Base-by-base conservation (phyloP, 768 basidiomycete genomes). In the Suillus subalutaceus region DNA sequence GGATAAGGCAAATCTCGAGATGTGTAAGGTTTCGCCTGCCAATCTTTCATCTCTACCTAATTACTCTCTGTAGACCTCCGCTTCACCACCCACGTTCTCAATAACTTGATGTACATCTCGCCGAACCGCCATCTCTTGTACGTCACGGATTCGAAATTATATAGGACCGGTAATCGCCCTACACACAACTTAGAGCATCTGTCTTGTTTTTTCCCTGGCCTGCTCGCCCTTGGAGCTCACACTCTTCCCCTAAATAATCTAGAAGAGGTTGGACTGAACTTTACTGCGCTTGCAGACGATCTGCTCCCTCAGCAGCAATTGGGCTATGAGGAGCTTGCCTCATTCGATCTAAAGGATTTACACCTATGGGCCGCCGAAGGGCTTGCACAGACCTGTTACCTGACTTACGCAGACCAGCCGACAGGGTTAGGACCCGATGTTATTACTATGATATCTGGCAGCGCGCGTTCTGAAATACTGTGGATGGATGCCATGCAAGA, bases 321-420 rank as follows among this genome's bases (percentile, higher is more conserved):
- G 48, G 82, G 79, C 41, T 81, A 79, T 56, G 77, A 79, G 12
- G 77, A 72, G 2, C 78, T 89, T 12, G 72, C 78, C 16, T 74
- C 72, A 12, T 85, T 85, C 68, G 81, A 86, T 67, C 81, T 90
- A n/a, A 81, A 81, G 57, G 82, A 89, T n/a, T 72, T 90, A 37
- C 90, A 92, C 72, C 78, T 86, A 63, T 92, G 90, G 88, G 91
- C 88, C 4, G 92, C 91, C 2, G 84, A 91, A 72, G 91, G 91
- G 20, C 80, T 93, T 32, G 88, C 89, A 40, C 84, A 90, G 72
- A 89, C 83, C 16, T 93, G 91, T 72, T 92, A 86, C 78, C 71
- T 88, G 35, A 83, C 85, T 59, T 93, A 92, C 71, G 89, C 88
- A 1, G 91, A 93, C 72, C 85, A 89, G 72, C 83, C 86, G 7